Evolutionary conservation across 1,284 basidiomycete genomes (phyloP).

Genomic region (Phellopilus nigrolimitatus): DNA sequence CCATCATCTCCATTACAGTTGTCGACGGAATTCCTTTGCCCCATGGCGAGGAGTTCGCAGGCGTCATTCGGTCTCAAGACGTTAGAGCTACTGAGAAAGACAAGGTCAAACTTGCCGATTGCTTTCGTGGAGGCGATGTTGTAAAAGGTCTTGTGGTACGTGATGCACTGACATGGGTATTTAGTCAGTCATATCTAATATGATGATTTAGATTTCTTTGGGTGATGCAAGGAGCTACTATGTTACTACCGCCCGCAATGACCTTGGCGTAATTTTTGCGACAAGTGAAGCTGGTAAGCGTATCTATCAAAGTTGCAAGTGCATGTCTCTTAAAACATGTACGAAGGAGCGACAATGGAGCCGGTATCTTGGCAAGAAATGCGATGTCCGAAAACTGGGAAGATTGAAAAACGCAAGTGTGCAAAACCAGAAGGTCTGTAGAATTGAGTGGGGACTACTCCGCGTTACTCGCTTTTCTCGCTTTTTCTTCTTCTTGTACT

Average conservation of each 20-base stretch:
- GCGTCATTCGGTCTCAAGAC: slow-evolving; percentile 89
- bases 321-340: not conserved
- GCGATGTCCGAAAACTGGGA: slow-evolving; percentile 81
- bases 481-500: not conserved
- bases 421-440: slow-evolving; percentile 75
- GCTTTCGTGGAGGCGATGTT: slow-evolving; percentile 95
- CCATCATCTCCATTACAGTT: slow-evolving; percentile 81
- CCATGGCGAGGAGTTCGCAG: slow-evolving; percentile 88
- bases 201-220: slow-evolving; percentile 67
- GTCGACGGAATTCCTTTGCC: slow-evolving; percentile 90
- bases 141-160: slow-evolving; percentile 89
- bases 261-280: slow-evolving; percentile 89
- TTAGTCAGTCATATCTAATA: no score
- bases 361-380: slow-evolving; percentile 91
- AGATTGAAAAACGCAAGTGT: slow-evolving; percentile 81
- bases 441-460: no score
- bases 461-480: no score
- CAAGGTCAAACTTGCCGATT: slow-evolving; percentile 89
- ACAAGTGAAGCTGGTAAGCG: slow-evolving; percentile 71
- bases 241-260: slow-evolving; percentile 90
- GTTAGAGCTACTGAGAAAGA: slow-evolving; percentile 91
- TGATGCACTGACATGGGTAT: no score
- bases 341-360: slow-evolving; percentile 69
- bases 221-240: slow-evolving; percentile 95
- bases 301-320: not conserved